phyloP scores from a whole-genome alignment of 208 protist species.

The Histomonas meleagridis region DNA sequence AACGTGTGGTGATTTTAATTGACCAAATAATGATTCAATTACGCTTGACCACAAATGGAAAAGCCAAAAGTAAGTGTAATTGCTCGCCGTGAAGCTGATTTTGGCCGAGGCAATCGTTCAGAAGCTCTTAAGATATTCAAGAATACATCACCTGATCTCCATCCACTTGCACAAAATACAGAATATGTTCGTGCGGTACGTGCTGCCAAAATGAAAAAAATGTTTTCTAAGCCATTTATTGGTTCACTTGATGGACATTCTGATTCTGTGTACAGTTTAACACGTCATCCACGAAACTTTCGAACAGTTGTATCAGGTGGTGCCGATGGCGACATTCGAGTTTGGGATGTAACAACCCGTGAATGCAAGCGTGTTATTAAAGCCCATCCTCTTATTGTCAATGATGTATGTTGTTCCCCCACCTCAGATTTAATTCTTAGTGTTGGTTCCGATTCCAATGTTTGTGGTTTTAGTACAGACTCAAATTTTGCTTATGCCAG shows the following conservation, averaged over 20 bases:
- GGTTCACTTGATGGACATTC: background rate
- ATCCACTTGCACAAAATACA: background rate
- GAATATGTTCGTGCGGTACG: background rate
- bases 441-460: background rate
- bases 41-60: too few relatives aligned
- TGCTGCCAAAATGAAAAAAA: constrained; percentile 22
- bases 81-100: background rate
- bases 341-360: background rate
- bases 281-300: background rate
- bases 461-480: background rate
- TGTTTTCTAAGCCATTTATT: constrained; percentile 29
- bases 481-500: too few relatives aligned
- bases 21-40: too few relatives aligned
- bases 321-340: background rate
- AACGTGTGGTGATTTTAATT: too few relatives aligned
- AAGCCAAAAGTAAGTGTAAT: background rate
- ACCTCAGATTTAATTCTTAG: background rate
- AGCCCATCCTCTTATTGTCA: background rate
- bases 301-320: background rate
- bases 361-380: background rate
- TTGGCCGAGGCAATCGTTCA: background rate
- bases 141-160: background rate
- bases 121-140: background rate
- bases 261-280: background rate
- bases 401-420: background rate